These are phyloP conservation scores for Dryas octopetala DNA, from an alignment of 306 rosid genomes.

Conservation along the genomic window DNA sequence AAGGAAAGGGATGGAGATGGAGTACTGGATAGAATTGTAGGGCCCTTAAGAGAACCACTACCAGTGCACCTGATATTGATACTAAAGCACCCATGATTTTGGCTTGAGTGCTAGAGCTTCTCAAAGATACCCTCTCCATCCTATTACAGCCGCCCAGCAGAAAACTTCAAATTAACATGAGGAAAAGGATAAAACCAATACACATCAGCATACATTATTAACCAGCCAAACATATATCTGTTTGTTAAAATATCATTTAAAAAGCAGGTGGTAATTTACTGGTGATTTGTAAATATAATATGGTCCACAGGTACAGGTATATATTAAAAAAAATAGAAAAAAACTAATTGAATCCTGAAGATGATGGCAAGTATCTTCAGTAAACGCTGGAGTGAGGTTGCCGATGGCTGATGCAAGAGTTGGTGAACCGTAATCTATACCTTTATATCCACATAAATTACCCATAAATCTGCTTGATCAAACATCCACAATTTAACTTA, in stretches of 20 bases:
- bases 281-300: too few relatives aligned
- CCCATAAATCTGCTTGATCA: conserved; percentile 31
- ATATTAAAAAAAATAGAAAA: background rate
- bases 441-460: conserved; percentile 41
- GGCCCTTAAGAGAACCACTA: conserved; percentile 48
- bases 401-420: conserved; percentile 43
- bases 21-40: conserved; percentile 20
- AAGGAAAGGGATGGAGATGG: background rate
- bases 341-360: conserved; percentile 40
- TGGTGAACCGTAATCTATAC: conserved; percentile 52
- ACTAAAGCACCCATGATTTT: conserved; percentile 44
- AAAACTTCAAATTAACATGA: too few relatives aligned
- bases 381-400: conserved; percentile 54
- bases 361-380: conserved; percentile 50
- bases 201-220: too few relatives aligned
- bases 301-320: background rate
- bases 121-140: conserved; percentile 43
- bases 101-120: conserved; percentile 45
- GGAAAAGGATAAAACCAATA: too few relatives aligned
- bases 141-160: conserved; percentile 17
- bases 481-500: background rate
- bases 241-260: too few relatives aligned
- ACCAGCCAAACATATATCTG: too few relatives aligned
- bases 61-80: conserved; percentile 49
- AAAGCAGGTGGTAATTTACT: too few relatives aligned